phyloP scores from a whole-genome alignment of 371 early-diverging fungal species.

The Circinella minor region DNA sequence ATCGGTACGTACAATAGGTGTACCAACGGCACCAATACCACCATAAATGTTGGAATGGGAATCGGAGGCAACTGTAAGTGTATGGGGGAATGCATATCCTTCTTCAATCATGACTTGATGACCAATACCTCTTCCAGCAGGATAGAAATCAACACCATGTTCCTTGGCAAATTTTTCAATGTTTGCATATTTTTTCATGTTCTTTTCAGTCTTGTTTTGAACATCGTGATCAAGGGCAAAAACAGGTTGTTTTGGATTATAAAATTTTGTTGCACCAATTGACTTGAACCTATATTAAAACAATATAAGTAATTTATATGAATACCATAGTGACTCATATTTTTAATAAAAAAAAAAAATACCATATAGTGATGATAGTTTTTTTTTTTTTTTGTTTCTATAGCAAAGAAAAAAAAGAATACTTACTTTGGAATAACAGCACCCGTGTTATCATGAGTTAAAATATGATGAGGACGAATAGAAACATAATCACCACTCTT shows the following conservation, averaged over 20 bases:
- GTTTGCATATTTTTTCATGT: constrained; percentile 81
- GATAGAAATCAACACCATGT: constrained; percentile 92
- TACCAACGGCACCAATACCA: constrained; percentile 92
- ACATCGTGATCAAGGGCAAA: constrained; percentile 97
- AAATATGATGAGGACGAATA: constrained; percentile 87
- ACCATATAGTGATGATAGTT: not conserved
- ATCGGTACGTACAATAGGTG: constrained; percentile 96
- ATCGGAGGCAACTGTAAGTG: constrained; percentile 94
- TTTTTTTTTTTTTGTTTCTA: constrained; percentile 1
- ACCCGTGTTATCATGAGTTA: constrained; percentile 97
- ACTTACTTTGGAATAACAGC: constrained; percentile 90
- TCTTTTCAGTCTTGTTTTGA: constrained; percentile 90
- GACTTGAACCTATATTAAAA: constrained; percentile 71
- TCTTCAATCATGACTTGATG: constrained; percentile 97
- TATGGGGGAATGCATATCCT: constrained; percentile 92
- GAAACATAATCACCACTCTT: constrained; percentile 91
- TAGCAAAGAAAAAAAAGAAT: not conserved
- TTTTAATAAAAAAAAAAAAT: too few relatives aligned
- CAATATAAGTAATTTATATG: too few relatives aligned
- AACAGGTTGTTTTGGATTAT: constrained; percentile 84
- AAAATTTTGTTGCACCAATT: constrained; percentile 85
- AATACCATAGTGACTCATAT: too few relatives aligned
- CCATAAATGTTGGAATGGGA: constrained; percentile 99
- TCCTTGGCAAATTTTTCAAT: constrained; percentile 84
- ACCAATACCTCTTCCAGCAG: constrained; percentile 96